Evolutionary conservation across 2,329 filamentous ascomycete genomes (phyloP), one percentile per base, ranked within the genome.

Genomic region (Alternaria longipes): DNA sequence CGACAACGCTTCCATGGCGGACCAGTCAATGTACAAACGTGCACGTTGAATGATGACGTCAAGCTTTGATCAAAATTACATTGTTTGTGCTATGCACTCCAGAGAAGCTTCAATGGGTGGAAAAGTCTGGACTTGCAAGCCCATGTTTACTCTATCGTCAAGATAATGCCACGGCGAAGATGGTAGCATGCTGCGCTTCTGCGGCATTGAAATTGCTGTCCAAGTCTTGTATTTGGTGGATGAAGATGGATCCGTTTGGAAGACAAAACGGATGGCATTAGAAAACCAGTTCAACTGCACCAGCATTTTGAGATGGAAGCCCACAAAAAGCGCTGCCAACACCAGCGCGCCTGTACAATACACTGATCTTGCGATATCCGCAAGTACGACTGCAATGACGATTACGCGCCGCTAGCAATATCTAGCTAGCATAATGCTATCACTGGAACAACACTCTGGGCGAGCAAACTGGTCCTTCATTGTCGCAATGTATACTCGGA

Each of bases 1-100:
- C 57, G 80, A 80, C 34, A 76, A 79, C 14, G 26, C 72, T 26
- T 59, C 69, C 16, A 75, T 79, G 70, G 64, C 74, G 24, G 78
- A 80, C 42, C 74, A 76, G 42, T 69, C 76, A n/a, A 75, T 77
- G 68, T 76, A 77, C 65, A 80, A 80, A 61, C 64, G 78, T 32
- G 67, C 74, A 40, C 73, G 78, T 68, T 80, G 71, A 78, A 32
- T 28, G 44, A 50, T n/a, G 34, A 51, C 14, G 42, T 30, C 14
- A 32, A 22, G 26, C 28, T 46, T 28, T 8, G 34, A 52, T 26
- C 32, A 50, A 41, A 32, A 51, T 32, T 42, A 45, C 18, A 26
- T 41, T n/a, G 46, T 24, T 28, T 34, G 28, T 42, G 18, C 41
- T 30, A 44, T 60, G 28, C 46, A 34, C 47, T 28, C 32, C 36